phyloP scores from a whole-genome alignment of 495 filamentous ascomycete species.

The Podospora pseudopauciseta region DNA sequence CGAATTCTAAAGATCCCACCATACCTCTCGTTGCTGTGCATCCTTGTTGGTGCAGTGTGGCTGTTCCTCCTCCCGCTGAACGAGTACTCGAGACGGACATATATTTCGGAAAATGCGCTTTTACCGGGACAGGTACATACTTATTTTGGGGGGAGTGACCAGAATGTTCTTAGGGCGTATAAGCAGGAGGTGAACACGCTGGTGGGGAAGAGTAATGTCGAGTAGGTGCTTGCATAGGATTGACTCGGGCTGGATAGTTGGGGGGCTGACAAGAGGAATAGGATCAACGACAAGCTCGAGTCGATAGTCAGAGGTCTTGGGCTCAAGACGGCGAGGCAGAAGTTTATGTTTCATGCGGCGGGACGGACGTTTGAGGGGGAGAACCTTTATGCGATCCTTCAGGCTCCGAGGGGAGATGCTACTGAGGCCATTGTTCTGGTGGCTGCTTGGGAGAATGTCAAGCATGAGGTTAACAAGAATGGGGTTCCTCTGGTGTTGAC shows the following conservation, averaged over 20 bases:
- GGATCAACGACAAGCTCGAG: conserved; percentile 65
- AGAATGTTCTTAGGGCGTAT: conserved; percentile 91
- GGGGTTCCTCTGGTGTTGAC: conserved; percentile 83
- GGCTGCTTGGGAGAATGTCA: conserved; percentile 81
- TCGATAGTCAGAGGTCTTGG: conserved; percentile 72
- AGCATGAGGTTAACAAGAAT: conserved; percentile 75
- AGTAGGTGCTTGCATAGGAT: conserved; percentile 34
- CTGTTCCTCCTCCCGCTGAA: conserved; percentile 89
- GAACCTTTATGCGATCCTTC: conserved; percentile 93
- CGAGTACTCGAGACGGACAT: conserved; percentile 86
- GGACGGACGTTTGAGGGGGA: conserved; percentile 74
- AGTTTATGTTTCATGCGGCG: conserved; percentile 69
- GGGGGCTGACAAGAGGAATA: conserved; percentile 25
- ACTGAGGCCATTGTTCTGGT: conserved; percentile 95
- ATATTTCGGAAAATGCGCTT: conserved; percentile 96
- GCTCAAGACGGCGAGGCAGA: conserved; percentile 80
- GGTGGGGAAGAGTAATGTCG: conserved; percentile 47
- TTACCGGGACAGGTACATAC: conserved; percentile 95
- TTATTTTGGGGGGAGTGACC: conserved; percentile 93
- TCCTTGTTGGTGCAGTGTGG: conserved; percentile 86
- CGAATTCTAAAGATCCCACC: conserved; percentile 70
- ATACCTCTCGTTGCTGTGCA: conserved; percentile 81
- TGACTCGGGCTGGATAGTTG: background rate
- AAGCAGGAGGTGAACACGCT: conserved; percentile 74
- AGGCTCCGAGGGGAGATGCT: conserved; percentile 93